Evolutionary conservation across 306 rosid genomes (phyloP).

Genomic region (Rosa multiflora): DNA sequence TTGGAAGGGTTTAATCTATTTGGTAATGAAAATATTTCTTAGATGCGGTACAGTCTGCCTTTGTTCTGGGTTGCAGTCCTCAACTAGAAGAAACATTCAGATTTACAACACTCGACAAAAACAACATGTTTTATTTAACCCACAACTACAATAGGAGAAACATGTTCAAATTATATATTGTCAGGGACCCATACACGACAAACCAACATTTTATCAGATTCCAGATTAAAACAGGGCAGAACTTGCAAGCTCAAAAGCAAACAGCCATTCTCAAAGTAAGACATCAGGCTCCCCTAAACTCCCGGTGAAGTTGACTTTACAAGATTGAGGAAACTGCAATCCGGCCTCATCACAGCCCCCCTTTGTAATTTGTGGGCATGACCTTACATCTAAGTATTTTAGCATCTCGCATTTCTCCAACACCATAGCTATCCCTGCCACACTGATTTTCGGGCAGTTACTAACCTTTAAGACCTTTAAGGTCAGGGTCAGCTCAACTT

Average conservation of each 20-base stretch:
- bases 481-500: slow-evolving; percentile 35
- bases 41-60: too few species aligned
- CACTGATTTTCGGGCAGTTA: slow-evolving; percentile 81
- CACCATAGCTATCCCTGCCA: slow-evolving; percentile 65
- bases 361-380: slow-evolving; percentile 78
- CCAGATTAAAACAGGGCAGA: neutral
- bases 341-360: slow-evolving; percentile 76
- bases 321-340: slow-evolving; percentile 61
- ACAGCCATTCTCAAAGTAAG: slow-evolving; percentile 31
- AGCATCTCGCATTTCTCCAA: slow-evolving; percentile 57
- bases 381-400: slow-evolving; percentile 83
- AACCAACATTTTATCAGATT: neutral
- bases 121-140: neutral
- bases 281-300: slow-evolving; percentile 55
- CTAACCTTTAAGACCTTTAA: slow-evolving; percentile 76
- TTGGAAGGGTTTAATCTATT: too few species aligned
- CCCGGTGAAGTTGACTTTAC: slow-evolving; percentile 78
- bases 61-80: too few species aligned
- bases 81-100: too few species aligned
- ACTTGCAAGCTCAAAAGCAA: neutral
- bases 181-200: slow-evolving; percentile 3
- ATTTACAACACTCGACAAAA: neutral
- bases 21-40: too few species aligned
- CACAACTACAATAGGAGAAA: neutral
- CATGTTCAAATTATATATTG: slow-evolving; percentile 5